Evolutionary conservation across 805 yeast genomes (phyloP).

Genomic region (Cephaloascus fragrans): DNA sequence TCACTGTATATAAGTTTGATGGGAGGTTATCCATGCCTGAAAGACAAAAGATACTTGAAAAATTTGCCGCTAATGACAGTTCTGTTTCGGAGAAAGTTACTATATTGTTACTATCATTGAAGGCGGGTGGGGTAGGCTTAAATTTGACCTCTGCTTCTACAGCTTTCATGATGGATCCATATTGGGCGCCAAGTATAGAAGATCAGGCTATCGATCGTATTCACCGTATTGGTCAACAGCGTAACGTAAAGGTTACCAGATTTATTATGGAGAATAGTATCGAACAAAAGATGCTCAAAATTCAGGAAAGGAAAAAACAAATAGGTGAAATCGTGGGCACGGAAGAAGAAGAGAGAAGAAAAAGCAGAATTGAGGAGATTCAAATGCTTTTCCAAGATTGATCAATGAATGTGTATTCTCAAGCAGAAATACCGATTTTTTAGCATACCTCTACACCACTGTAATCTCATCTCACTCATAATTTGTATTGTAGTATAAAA

Average conservation of each 20-base stretch:
- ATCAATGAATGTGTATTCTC: too few relatives aligned
- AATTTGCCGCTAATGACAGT: conserved; percentile 33
- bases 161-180: conserved; percentile 91
- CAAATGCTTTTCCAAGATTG: conserved; percentile 51
- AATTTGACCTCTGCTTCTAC: conserved; percentile 77
- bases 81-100: conserved; percentile 21
- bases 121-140: conserved; percentile 93
- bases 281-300: conserved; percentile 79
- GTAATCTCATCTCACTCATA: too few relatives aligned
- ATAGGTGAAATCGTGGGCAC: conserved; percentile 73
- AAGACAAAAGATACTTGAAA: conserved; percentile 49
- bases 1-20: conserved; percentile 63
- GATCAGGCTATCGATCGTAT: conserved; percentile 88
- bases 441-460: too few relatives aligned
- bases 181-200: conserved; percentile 94
- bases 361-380: conserved; percentile 63
- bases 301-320: conserved; percentile 77
- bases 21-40: conserved; percentile 66
- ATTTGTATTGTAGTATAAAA: too few relatives aligned
- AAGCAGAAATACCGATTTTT: too few relatives aligned
- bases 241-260: conserved; percentile 62
- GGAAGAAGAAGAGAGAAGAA: conserved; percentile 66
- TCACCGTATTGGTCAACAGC: conserved; percentile 81
- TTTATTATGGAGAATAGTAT: conserved; percentile 78
- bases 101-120: conserved; percentile 62